Conservation (phyloP, 164 flowering plant species). For the Stephania cephalantha region DNA sequence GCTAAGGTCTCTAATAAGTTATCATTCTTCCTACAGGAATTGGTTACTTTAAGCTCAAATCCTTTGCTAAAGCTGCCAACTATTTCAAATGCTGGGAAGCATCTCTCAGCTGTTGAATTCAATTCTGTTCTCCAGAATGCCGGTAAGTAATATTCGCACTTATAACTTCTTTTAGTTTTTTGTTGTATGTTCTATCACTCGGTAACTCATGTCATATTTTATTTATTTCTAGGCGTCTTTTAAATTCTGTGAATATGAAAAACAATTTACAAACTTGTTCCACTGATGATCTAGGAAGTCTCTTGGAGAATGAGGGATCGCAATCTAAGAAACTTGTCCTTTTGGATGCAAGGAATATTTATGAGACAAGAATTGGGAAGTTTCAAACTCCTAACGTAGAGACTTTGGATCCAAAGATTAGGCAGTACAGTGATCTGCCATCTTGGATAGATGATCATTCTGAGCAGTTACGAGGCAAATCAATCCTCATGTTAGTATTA, state of each 20-base stretch:
- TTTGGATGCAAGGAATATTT: slow-evolving; percentile 88
- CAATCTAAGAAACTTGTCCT: slow-evolving; percentile 36
- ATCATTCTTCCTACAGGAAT: slow-evolving; percentile 47
- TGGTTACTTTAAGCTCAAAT: slow-evolving; percentile 69
- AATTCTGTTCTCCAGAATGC: slow-evolving; percentile 70
- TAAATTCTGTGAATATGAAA: background rate
- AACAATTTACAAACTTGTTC: background rate
- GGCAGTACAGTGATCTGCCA: slow-evolving; percentile 92
- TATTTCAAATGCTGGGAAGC: slow-evolving; percentile 72
- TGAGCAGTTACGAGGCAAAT: slow-evolving; percentile 56
- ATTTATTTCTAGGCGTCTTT: too few relatives aligned
- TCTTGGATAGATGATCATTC: slow-evolving; percentile 74
- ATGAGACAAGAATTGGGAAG: slow-evolving; percentile 96
- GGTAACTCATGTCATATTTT: background rate
- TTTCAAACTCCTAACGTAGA: slow-evolving; percentile 56
- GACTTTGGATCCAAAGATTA: slow-evolving; percentile 80
- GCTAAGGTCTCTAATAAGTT: background rate
- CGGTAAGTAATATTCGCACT: slow-evolving; percentile 28
- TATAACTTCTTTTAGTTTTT: background rate
- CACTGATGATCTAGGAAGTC: slow-evolving; percentile 24
- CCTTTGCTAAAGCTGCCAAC: slow-evolving; percentile 63
- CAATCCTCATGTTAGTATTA: slow-evolving; percentile 67
- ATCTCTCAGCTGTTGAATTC: slow-evolving; percentile 81
- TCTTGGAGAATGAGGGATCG: slow-evolving; percentile 25
- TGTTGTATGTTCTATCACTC: background rate